Conservation (phyloP, 1,139 yeast species). For the Casaregolazyma lundiana region DNA sequence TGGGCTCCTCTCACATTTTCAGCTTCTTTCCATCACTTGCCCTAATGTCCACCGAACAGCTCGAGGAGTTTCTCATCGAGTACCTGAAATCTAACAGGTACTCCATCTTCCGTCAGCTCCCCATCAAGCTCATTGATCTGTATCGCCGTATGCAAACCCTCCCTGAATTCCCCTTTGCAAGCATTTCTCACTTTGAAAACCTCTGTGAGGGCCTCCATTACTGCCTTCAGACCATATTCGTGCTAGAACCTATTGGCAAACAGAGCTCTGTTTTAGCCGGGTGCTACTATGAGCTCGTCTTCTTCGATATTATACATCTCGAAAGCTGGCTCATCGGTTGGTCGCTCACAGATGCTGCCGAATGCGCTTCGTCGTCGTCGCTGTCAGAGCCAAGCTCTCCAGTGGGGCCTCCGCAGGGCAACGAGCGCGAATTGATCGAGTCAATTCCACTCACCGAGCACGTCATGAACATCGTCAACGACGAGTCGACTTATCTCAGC, state of each 20-base stretch:
- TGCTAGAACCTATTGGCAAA: background rate
- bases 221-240: constrained; percentile 5
- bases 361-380: background rate
- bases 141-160: background rate
- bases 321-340: constrained; percentile 7
- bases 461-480: constrained; percentile 2
- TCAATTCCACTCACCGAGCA: background rate
- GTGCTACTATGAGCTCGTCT: constrained; percentile 3
- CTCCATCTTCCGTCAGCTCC: constrained; percentile 9
- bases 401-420: background rate
- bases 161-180: constrained; percentile 2
- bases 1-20: background rate
- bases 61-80: constrained; percentile 11
- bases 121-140: constrained; percentile 10
- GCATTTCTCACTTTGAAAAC: background rate
- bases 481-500: constrained; percentile 4
- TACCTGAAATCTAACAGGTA: constrained; percentile 9
- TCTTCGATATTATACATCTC: constrained; percentile 3
- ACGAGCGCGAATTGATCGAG: background rate
- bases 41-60: background rate
- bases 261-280: background rate
- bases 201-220: background rate
- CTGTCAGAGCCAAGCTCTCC: constrained; percentile 2
- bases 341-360: constrained; percentile 1
- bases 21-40: background rate